Conservation (phyloP, 1,284 basidiomycete genomes). For the Moesziomyces parantarcticus region DNA sequence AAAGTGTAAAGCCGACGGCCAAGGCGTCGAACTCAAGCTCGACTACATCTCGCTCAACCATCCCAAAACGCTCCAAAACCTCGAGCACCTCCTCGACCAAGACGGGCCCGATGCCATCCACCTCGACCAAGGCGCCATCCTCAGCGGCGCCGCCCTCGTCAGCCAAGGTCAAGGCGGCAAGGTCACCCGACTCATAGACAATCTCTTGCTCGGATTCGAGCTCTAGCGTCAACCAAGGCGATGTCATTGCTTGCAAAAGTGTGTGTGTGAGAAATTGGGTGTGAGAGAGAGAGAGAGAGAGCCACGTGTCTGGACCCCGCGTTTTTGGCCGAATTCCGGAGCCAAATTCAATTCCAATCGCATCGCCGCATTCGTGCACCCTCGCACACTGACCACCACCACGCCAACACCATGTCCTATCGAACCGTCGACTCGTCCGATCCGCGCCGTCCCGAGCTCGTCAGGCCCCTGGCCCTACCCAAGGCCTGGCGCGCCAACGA, state of each 20-base stretch:
- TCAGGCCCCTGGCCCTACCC: constrained; percentile 24
- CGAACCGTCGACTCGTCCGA: constrained; percentile 32
- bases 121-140: constrained; percentile 73
- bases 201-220: constrained; percentile 78
- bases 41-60: constrained; percentile 94
- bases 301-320: too few relatives aligned
- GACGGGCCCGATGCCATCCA: constrained; percentile 58
- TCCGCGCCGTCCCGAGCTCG: constrained; percentile 28
- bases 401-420: constrained; percentile 30
- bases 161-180: constrained; percentile 70
- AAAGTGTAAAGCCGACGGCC: constrained; percentile 10
- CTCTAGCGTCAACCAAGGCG: constrained; percentile 10
- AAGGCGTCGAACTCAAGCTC: constrained; percentile 71
- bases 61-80: constrained; percentile 74
- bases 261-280: too few relatives aligned
- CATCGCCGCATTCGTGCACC: too few relatives aligned
- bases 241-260: too few relatives aligned
- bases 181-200: constrained; percentile 90
- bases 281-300: too few relatives aligned
- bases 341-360: too few relatives aligned
- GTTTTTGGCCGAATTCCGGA: too few relatives aligned
- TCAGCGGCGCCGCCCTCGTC: constrained; percentile 90
- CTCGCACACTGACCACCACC: too few relatives aligned
- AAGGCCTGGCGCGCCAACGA: constrained; percentile 33
- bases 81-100: constrained; percentile 69